Conservation (phyloP, 1,139 yeast genomes). For the Nakaseomyces uthaithaninus region DNA sequence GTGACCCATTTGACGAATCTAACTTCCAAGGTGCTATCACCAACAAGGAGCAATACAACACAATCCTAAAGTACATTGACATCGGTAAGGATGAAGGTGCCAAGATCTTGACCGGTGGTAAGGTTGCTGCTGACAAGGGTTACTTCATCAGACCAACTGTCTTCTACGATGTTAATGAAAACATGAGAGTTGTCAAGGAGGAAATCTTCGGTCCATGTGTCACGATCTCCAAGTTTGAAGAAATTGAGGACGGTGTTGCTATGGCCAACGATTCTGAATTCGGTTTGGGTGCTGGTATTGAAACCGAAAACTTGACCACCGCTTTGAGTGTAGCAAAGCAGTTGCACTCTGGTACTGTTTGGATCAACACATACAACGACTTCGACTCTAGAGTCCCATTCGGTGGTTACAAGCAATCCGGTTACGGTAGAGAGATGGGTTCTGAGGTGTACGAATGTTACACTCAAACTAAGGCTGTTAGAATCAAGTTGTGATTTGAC, state of each 20-base stretch:
- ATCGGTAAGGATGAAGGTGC: slow-evolving; percentile 68
- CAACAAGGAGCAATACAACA: slow-evolving; percentile 60
- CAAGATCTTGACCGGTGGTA: slow-evolving; percentile 63
- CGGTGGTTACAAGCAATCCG: slow-evolving; percentile 72
- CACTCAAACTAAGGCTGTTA: slow-evolving; percentile 64
- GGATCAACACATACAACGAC: slow-evolving; percentile 72
- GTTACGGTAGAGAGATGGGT: slow-evolving; percentile 80
- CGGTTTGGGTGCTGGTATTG: slow-evolving; percentile 80
- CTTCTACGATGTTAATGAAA: slow-evolving; percentile 57
- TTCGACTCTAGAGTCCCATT: slow-evolving; percentile 67
- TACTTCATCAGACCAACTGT: slow-evolving; percentile 67
- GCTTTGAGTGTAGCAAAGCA: slow-evolving; percentile 52
- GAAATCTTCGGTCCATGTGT: slow-evolving; percentile 79
- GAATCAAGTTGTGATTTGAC: slow-evolving; percentile 39
- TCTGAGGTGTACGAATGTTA: slow-evolving; percentile 62
- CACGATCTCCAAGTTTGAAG: slow-evolving; percentile 53
- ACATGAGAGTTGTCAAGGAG: slow-evolving; percentile 55
- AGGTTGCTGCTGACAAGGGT: slow-evolving; percentile 45
- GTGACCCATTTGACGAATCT: slow-evolving; percentile 63
- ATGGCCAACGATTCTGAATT: slow-evolving; percentile 61
- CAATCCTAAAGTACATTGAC: slow-evolving; percentile 60
- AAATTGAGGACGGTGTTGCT: slow-evolving; percentile 53
- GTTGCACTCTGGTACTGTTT: slow-evolving; percentile 63
- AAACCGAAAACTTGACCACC: slow-evolving; percentile 47
- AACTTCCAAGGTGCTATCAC: slow-evolving; percentile 69